These are phyloP conservation scores for Wickerhamiella lipophila DNA, from an alignment of 805 yeast species.

Conservation along the genomic window DNA sequence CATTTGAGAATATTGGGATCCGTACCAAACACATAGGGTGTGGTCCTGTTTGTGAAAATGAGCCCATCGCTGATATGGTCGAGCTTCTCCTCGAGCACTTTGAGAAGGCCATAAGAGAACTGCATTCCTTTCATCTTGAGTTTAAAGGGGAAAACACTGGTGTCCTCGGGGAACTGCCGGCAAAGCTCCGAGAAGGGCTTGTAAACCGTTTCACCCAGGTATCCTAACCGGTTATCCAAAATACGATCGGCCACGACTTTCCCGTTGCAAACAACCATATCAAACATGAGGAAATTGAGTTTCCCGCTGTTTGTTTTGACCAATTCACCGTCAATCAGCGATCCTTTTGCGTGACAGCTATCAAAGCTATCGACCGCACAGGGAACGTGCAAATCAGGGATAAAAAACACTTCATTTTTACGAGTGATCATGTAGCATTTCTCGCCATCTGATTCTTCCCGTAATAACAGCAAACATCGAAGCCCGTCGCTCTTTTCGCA, in stretches of 20 bases:
- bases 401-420: constrained; percentile 70
- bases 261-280: constrained; percentile 76
- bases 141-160: constrained; percentile 69
- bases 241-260: constrained; percentile 54
- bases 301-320: constrained; percentile 40
- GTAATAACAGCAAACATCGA: constrained; percentile 55
- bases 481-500: constrained; percentile 95
- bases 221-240: constrained; percentile 73
- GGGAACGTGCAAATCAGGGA: constrained; percentile 76
- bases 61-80: constrained; percentile 90
- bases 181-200: constrained; percentile 70
- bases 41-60: constrained; percentile 79
- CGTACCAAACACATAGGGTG: constrained; percentile 81
- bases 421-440: constrained; percentile 82
- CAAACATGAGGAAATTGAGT: constrained; percentile 75
- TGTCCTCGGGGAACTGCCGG: constrained; percentile 55
- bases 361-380: constrained; percentile 33
- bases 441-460: constrained; percentile 45
- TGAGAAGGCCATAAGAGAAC: constrained; percentile 61
- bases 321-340: constrained; percentile 87
- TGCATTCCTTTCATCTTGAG: constrained; percentile 82
- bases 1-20: constrained; percentile 79
- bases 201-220: constrained; percentile 66
- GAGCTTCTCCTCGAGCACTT: constrained; percentile 57
- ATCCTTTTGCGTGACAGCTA: constrained; percentile 61